Evolutionary conservation across 2,329 filamentous ascomycete genomes (phyloP).

Genomic region (Sporothrix mexicana): DNA sequence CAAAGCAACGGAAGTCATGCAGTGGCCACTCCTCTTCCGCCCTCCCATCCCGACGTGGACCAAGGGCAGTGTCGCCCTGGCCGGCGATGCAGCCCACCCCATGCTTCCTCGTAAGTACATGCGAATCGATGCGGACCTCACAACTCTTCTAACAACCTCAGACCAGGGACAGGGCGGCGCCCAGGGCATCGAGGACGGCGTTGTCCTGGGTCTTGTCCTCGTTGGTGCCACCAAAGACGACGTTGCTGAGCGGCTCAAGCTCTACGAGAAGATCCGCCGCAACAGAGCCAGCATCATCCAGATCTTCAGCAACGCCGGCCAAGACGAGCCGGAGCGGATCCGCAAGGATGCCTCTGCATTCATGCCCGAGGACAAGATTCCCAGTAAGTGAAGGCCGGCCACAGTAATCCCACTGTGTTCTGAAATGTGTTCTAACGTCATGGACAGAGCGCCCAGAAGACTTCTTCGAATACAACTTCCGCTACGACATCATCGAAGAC

Average conservation of each 20-base stretch:
- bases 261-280: constrained; percentile 14
- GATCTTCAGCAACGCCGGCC: constrained; percentile 26
- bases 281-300: constrained; percentile 27
- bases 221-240: neutral
- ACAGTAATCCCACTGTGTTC: too few relatives aligned
- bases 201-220: constrained; percentile 16
- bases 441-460: constrained; percentile 18
- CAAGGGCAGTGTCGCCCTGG: constrained; percentile 3
- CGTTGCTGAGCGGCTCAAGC: neutral
- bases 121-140: neutral
- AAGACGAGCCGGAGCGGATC: constrained; percentile 16
- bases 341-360: constrained; percentile 9
- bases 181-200: constrained; percentile 18
- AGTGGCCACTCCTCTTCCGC: constrained; percentile 19
- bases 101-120: constrained; percentile 22
- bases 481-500: constrained; percentile 20
- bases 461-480: constrained; percentile 27
- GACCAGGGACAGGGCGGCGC: constrained; percentile 21
- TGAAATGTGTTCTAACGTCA: too few relatives aligned
- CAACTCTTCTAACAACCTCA: neutral
- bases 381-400: neutral
- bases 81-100: constrained; percentile 22
- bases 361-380: constrained; percentile 21
- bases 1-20: constrained; percentile 25
- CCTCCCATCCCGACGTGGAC: constrained; percentile 20